Evolutionary conservation across 2,329 filamentous ascomycete genomes (phyloP).

Genomic region (Colletotrichum gigasporum): DNA sequence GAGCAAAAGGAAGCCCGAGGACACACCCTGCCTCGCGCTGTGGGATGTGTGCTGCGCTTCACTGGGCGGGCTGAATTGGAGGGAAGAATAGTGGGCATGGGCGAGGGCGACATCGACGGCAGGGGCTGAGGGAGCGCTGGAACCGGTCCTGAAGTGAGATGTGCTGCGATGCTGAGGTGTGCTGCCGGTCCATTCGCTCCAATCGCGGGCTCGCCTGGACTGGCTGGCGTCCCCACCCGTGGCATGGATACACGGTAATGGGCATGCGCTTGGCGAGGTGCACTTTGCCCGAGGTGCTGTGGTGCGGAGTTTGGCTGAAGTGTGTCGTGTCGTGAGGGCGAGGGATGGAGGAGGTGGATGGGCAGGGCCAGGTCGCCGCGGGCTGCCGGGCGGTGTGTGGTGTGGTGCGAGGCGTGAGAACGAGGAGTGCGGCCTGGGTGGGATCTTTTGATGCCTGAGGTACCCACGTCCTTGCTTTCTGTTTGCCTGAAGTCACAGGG

Average conservation of each 20-base stretch:
- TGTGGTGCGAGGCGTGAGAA: no score
- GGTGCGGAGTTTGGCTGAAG: not conserved
- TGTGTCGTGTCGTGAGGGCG: not conserved
- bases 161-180: slow-evolving; percentile 6
- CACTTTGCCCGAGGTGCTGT: not conserved
- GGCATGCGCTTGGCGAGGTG: slow-evolving; percentile 9
- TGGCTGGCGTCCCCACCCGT: slow-evolving; percentile 4
- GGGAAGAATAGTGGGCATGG: not conserved
- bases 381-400: not conserved
- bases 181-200: slow-evolving; percentile 5
- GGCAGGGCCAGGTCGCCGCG: not conserved
- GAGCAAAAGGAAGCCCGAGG: not conserved
- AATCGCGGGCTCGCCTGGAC: slow-evolving; percentile 28
- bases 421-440: not conserved
- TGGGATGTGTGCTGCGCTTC: not conserved
- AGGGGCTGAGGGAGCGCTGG: slow-evolving; percentile 21
- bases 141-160: slow-evolving; percentile 11
- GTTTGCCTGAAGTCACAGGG: not conserved
- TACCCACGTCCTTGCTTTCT: not conserved
- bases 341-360: not conserved
- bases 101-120: not conserved
- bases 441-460: slow-evolving; percentile 3
- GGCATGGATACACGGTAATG: not conserved
- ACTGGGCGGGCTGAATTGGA: not conserved
- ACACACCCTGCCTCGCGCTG: not conserved